Percentiles rank a stretch among this genome's conserved stretches.
Evolutionary conservation across 805 yeast genomes (phyloP).

Genomic region (Starmerella stigmatis): DNA sequence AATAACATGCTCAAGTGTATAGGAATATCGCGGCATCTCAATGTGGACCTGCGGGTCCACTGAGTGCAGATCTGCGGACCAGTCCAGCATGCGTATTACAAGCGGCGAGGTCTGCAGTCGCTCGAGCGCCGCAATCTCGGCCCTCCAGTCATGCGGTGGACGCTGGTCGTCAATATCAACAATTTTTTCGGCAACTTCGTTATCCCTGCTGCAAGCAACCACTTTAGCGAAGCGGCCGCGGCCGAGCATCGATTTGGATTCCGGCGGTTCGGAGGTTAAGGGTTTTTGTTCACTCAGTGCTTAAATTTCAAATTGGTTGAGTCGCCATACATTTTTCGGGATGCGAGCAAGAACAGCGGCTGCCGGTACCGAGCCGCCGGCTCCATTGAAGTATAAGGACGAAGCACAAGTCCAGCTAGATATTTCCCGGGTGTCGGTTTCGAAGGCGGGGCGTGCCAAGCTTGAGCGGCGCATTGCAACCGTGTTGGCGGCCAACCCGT

Average conservation of each 20-base stretch:
- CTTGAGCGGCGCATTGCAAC: conserved; percentile 31
- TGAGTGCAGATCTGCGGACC: conserved; percentile 18
- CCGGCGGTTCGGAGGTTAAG: no score
- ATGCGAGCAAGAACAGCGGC: neutral
- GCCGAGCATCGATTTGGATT: conserved; percentile 25
- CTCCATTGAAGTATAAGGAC: conserved; percentile 30
- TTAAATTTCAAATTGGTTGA: no score
- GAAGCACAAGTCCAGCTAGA: conserved; percentile 77
- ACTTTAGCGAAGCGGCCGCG: conserved; percentile 41
- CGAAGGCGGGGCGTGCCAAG: conserved; percentile 27
- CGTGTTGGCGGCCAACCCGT: conserved; percentile 51
- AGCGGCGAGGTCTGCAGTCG: conserved; percentile 18
- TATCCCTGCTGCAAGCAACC: conserved; percentile 20
- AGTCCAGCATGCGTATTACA: conserved; percentile 25
- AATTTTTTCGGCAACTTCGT: conserved; percentile 38
- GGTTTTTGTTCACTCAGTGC: no score
- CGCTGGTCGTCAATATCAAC: conserved; percentile 41
- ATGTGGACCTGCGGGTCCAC: conserved; percentile 27
- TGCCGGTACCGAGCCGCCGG: neutral
- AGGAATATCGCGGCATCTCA: conserved; percentile 35
- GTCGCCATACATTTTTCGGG: neutral
- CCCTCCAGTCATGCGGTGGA: conserved; percentile 45
- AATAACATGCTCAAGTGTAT: conserved; percentile 33
- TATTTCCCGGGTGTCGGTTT: conserved; percentile 58
- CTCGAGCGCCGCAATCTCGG: conserved; percentile 37